phyloP scores from a whole-genome alignment of 441 rosid species.

The Adansonia rubrostipa region DNA sequence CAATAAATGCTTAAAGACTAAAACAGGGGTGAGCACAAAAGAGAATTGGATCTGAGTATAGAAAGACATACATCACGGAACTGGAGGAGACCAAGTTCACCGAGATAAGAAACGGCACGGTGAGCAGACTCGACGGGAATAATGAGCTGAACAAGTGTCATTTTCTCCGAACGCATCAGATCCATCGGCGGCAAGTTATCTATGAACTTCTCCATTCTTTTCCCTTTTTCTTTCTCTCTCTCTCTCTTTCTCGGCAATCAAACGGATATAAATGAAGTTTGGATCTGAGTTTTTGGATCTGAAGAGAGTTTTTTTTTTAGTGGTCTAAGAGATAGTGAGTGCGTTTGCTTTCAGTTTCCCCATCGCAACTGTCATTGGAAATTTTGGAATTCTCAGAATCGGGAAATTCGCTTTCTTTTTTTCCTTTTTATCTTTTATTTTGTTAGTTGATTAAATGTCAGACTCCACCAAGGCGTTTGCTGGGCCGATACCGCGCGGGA shows the following conservation, averaged over 20 bases:
- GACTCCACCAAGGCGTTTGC: background rate
- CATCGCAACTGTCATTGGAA: conserved; percentile 33
- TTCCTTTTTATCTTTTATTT: background rate
- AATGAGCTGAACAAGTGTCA: conserved; percentile 92
- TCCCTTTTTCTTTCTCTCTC: conserved; percentile 1
- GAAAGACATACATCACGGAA: conserved; percentile 79
- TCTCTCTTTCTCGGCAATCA: conserved; percentile 37
- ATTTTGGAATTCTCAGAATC: conserved; percentile 12
- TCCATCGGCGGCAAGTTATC: conserved; percentile 87
- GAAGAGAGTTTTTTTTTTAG: conserved; percentile 15
- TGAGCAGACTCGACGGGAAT: conserved; percentile 93
- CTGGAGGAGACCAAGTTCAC: conserved; percentile 92
- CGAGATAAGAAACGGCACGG: conserved; percentile 89
- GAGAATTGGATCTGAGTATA: conserved; percentile 44
- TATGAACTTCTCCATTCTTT: conserved; percentile 58
- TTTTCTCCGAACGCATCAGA: conserved; percentile 98
- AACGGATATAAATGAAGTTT: conserved; percentile 23
- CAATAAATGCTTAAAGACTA: background rate
- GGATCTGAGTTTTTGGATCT: conserved; percentile 32
- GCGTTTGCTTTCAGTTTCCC: conserved; percentile 27
- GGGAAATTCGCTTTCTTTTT: conserved; percentile 17
- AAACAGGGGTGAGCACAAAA: conserved; percentile 24
- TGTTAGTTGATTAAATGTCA: background rate
- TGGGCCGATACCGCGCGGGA: background rate
- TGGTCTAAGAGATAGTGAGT: conserved; percentile 6